These are phyloP conservation scores for Arthroderma sp. DNA, from an alignment of 2,329 filamentous ascomycete genomes.

Conservation along the genomic window DNA sequence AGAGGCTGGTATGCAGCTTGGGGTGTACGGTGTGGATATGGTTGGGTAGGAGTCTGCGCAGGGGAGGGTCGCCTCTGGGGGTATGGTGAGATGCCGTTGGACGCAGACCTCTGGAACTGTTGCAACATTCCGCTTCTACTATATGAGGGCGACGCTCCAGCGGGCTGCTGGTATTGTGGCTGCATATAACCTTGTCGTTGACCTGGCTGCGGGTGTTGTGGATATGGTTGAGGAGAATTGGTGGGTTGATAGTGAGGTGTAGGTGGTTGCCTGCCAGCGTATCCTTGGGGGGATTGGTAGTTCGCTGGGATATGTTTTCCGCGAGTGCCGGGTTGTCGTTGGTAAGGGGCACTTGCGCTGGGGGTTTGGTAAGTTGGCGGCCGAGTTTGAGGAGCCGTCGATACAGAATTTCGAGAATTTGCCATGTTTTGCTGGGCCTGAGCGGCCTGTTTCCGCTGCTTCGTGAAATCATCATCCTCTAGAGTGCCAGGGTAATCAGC, in stretches of 20 bases:
- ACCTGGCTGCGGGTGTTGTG: constrained; percentile 24
- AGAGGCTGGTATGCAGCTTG: constrained; percentile 20
- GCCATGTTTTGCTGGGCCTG: constrained; percentile 22
- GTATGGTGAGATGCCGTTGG: constrained; percentile 28
- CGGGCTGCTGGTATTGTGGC: constrained; percentile 25
- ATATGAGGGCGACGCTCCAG: constrained; percentile 20
- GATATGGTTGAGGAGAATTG: constrained; percentile 20
- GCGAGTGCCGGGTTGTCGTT: constrained; percentile 22
- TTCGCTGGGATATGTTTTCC: constrained; percentile 19
- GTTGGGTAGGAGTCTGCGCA: constrained; percentile 18
- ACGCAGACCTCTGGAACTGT: constrained; percentile 30
- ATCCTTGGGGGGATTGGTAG: constrained; percentile 25
- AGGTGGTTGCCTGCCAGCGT: constrained; percentile 23
- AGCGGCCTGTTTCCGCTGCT: constrained; percentile 36
- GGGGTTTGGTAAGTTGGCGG: constrained; percentile 21
- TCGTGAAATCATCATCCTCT: constrained; percentile 64
- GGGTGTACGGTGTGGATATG: constrained; percentile 15
- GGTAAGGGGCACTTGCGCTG: constrained; percentile 23
- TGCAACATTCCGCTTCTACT: constrained; percentile 26
- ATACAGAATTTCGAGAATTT: constrained; percentile 23
- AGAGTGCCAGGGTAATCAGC: constrained; percentile 66
- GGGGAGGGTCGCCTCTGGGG: constrained; percentile 21
- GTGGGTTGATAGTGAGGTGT: constrained; percentile 25
- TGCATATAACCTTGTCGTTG: constrained; percentile 27
- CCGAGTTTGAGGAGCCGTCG: constrained; percentile 20